Evolutionary conservation across 345 rosid genomes (phyloP), one percentile per base, ranked within the genome.

Genomic region (Aegle marmelos): DNA sequence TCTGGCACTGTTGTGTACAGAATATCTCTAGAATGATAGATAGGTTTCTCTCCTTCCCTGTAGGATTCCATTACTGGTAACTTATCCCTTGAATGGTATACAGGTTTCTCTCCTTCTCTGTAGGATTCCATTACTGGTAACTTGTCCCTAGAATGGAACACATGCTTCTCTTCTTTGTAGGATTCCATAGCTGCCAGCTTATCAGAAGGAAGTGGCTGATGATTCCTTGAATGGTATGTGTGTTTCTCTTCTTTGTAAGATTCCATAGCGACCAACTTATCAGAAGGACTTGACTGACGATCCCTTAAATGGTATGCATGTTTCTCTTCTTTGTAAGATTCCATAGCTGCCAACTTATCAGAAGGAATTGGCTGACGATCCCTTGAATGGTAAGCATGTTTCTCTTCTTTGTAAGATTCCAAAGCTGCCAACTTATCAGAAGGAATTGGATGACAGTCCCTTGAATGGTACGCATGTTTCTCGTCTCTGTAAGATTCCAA

Each of bases 1-100:
- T 78, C 61, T 74, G 82, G 82, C 69, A 56, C 70, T 50, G 37
- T 69, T n/a, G 64, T 64, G 30, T 81, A 80, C 56, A 84, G 57
- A 78, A 60, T 79, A 82, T 87, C 80, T 74, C 83, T 82, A 7
- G 90, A 72, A 61, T 70, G 78, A 68, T 70, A 72, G 30, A 81
- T 56, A 19, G 82, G 81, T 17, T 83, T 86, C 56, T 76, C 83
- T 65, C 63, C 62, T 57, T 76, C 67, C 33, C 63, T 60, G 67
- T 59, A 73, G 56, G 56, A 19, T 73, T 73, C 67, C 9, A 22
- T 73, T 60, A 60, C 56, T 9, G 67, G 21, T 39, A 73, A 25
- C 37, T 73, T 73, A 37, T 87, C 81, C 76, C 84, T 83, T 24
- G 91, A 74, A 63, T 67, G 77, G 66, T 75, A 74, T 56, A 79